phyloP scores from a whole-genome alignment of 2,329 filamentous ascomycete species.

The Penicillium sp. region DNA sequence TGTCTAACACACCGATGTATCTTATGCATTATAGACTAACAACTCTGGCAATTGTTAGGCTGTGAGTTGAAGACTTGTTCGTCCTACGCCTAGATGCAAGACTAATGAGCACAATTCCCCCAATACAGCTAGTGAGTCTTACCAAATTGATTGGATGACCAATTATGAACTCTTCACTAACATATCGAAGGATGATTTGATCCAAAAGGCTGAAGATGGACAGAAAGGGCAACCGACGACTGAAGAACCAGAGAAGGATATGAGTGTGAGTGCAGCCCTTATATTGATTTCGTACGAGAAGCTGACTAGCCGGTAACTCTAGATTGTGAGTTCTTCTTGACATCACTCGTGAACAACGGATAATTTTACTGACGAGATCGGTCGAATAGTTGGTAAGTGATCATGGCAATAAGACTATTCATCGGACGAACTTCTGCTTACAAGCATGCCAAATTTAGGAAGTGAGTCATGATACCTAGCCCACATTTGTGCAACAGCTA shows the following conservation, averaged over 20 bases:
- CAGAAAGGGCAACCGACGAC: not conserved
- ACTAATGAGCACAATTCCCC: not conserved
- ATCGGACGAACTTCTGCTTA: no score
- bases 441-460: not conserved
- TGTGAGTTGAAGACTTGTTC: not conserved
- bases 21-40: not conserved
- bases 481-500: not conserved
- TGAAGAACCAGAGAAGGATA: not conserved
- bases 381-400: not conserved
- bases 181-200: not conserved
- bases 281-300: no score
- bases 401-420: not conserved
- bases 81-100: not conserved
- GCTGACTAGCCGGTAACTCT: not conserved
- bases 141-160: not conserved
- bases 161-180: not conserved
- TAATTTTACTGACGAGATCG: not conserved
- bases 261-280: not conserved
- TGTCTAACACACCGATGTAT: not conserved
- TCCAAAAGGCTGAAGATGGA: not conserved
- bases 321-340: not conserved
- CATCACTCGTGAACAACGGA: not conserved
- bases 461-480: not conserved
- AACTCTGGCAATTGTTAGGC: not conserved
- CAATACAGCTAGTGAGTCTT: not conserved